These are phyloP conservation scores for Scedosporium apiospermum DNA, from an alignment of 2,329 filamentous ascomycete genomes.

Conservation along the genomic window DNA sequence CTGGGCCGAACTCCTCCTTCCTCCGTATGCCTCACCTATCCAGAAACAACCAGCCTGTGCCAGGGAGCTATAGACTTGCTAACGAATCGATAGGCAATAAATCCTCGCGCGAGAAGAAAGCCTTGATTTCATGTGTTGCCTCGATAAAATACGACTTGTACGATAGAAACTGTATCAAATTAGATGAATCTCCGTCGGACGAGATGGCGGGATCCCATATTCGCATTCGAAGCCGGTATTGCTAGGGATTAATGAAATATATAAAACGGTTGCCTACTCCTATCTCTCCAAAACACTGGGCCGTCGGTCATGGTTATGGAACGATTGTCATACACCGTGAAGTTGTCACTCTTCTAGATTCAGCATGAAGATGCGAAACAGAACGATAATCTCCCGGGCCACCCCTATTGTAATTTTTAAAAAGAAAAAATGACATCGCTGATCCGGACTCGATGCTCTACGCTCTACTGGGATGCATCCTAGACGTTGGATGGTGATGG, in stretches of 20 bases:
- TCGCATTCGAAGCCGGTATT: background rate
- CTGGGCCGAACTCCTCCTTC: constrained; percentile 6
- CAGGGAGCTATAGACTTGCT: background rate
- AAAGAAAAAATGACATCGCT: too few relatives aligned
- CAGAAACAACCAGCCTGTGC: background rate
- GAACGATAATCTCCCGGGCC: too few relatives aligned
- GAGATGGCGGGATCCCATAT: background rate
- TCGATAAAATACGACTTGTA: background rate
- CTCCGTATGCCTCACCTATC: background rate
- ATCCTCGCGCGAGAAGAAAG: background rate
- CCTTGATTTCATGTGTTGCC: background rate
- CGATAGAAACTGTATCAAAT: background rate
- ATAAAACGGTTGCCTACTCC: background rate
- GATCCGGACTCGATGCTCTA: too few relatives aligned
- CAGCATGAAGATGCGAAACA: too few relatives aligned
- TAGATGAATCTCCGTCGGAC: background rate
- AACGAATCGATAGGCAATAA: background rate
- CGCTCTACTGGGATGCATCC: too few relatives aligned
- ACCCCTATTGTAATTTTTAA: too few relatives aligned
- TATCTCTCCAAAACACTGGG: too few relatives aligned
- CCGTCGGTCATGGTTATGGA: too few relatives aligned
- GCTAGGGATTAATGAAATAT: background rate
- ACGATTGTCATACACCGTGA: too few relatives aligned
- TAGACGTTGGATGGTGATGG: too few relatives aligned
- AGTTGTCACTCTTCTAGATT: too few relatives aligned